Evolutionary conservation across 805 yeast genomes (phyloP), one percentile per base, ranked within the genome.

Genomic region (Candida methanosorbosa): DNA sequence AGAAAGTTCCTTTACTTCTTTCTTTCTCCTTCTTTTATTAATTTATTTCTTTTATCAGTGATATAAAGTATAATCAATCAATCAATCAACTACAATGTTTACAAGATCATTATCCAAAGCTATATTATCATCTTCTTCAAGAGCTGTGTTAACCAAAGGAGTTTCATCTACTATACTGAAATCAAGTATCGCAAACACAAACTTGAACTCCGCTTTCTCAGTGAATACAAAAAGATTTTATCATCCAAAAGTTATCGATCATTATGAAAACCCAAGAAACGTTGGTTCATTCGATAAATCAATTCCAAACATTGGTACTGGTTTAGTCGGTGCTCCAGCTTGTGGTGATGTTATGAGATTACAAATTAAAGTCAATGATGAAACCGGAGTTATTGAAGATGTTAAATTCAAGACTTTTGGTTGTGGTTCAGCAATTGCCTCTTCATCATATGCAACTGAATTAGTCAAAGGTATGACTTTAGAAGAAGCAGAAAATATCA

Each of bases 331-430:
- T 38, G 97, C 98, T 0, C 97, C 98, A 36, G 98, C 98, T 0
- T 92, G 98, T 65, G 98, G 98, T 37, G 98, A 92, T 66, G 98
- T 92, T 30, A 92, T 92, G 96, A 81, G 94, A 64, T 71, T 92
- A 44, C 97, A 92, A 60, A 92, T 92, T 52, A 77, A 88, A 57
- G 98, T 92, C 9, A 80, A 81, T 44, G 97, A 88, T 50, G 78
- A 72, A 38, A 77, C 94, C 18, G 98, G 98, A 1, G 70, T 84
- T 35, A 92, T 92, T 48, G 78, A 84, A 58, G 95, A 92, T 57
- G 98, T 90, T 42, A 90, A 87, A 61, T 92, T 92, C 65, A 92
- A 92, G 73, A 92, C 98, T 4, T 92, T 92, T 64, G 98, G 98
- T n/a, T 92, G 98, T 59, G 98, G 98, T 30, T 78, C 92, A 3